Percentiles rank a stretch among this genome's conserved stretches.
Evolutionary conservation across 2,329 filamentous ascomycete species (phyloP).

Genomic region (Teratosphaeria pseudoeucalypti): DNA sequence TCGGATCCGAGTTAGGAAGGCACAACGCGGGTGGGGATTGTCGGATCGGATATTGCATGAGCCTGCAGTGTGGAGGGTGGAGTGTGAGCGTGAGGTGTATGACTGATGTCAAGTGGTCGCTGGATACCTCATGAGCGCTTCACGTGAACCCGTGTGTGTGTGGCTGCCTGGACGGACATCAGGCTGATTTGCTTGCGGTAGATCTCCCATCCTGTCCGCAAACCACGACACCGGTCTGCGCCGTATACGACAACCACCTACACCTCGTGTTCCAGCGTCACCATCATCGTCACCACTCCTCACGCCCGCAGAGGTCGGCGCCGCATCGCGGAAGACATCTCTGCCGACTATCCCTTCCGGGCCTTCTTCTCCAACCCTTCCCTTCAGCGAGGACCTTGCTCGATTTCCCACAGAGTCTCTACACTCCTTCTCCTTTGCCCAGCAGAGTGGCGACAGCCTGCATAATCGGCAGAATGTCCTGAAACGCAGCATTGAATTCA

Average conservation of each 20-base stretch:
- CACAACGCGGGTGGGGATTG: neutral
- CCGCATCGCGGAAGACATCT: slow-evolving; percentile 44
- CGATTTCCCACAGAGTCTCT: slow-evolving; percentile 92
- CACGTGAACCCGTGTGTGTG: neutral
- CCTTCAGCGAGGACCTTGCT: slow-evolving; percentile 76
- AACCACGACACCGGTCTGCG: slow-evolving; percentile 55
- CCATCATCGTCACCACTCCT: slow-evolving; percentile 54
- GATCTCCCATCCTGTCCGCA: slow-evolving; percentile 66
- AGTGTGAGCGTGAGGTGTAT: too few relatives aligned
- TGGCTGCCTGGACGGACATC: neutral
- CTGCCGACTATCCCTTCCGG: slow-evolving; percentile 22
- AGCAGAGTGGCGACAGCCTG: slow-evolving; percentile 84
- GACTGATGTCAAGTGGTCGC: neutral
- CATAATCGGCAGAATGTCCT: slow-evolving; percentile 87
- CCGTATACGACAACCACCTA: slow-evolving; percentile 66
- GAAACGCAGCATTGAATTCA: slow-evolving; percentile 90
- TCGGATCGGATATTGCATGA: neutral
- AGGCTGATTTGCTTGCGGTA: slow-evolving; percentile 27
- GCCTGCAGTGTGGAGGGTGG: neutral
- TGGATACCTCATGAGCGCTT: neutral
- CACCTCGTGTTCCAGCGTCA: slow-evolving; percentile 52
- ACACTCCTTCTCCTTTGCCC: slow-evolving; percentile 96
- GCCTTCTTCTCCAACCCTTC: slow-evolving; percentile 57
- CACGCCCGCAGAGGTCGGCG: slow-evolving; percentile 49
- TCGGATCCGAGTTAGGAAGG: neutral